phyloP scores from a whole-genome alignment of 257 asterid genomes.

The Lycium ferocissimum region DNA sequence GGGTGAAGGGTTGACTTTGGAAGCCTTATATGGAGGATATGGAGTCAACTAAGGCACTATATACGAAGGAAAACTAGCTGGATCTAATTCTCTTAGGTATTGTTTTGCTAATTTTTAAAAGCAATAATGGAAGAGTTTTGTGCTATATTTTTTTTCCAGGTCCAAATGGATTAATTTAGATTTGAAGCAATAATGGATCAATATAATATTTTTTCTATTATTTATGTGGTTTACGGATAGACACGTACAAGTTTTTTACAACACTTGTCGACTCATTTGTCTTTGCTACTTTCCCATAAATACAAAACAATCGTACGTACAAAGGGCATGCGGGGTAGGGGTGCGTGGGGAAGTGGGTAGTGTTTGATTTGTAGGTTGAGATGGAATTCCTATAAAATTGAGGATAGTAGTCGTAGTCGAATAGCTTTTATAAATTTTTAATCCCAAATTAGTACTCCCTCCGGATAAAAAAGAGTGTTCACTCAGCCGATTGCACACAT shows the following conservation, averaged over 20 bases:
- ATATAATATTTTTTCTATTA: neutral
- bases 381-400: neutral
- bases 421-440: neutral
- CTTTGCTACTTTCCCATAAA: neutral
- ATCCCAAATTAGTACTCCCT: neutral
- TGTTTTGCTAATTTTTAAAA: neutral
- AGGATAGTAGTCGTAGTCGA: neutral
- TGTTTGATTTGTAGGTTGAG: neutral
- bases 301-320: too few species aligned
- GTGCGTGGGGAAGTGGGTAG: too few species aligned
- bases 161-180: neutral
- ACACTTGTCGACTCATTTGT: neutral
- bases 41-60: neutral
- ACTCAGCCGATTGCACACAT: too few species aligned
- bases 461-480: too few species aligned
- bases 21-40: neutral
- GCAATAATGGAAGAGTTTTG: slow-evolving; percentile 12
- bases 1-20: neutral
- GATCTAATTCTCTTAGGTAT: neutral
- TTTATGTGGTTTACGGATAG: neutral
- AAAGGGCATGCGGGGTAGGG: neutral
- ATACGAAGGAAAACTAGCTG: neutral
- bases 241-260: neutral
- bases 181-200: neutral
- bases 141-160: neutral